Evolutionary conservation across 1,139 yeast genomes (phyloP).

Genomic region (Entelexis sorbosivorans): DNA sequence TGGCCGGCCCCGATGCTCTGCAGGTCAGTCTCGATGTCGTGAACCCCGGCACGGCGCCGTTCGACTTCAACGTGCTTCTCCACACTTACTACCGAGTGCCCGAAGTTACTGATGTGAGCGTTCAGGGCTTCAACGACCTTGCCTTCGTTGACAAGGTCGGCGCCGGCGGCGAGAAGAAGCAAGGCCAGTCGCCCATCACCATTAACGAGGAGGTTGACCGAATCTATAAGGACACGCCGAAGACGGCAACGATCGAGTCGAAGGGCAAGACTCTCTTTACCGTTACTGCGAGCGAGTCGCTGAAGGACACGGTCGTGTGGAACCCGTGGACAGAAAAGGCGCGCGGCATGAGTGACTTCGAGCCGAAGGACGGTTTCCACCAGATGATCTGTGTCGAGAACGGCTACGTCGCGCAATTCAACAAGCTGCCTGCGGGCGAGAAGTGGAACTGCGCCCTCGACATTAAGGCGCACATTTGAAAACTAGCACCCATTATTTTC

Average conservation of each 20-base stretch:
- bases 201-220: conserved; percentile 77
- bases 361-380: conserved; percentile 71
- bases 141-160: conserved; percentile 58
- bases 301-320: conserved; percentile 93
- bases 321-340: conserved; percentile 89
- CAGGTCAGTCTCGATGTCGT: conserved; percentile 62
- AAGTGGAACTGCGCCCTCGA: conserved; percentile 63
- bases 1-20: conserved; percentile 41
- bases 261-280: conserved; percentile 62
- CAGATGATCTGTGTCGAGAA: conserved; percentile 92
- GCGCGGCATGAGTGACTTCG: conserved; percentile 71
- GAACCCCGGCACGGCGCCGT: conserved; percentile 49
- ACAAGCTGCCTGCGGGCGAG: conserved; percentile 51
- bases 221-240: conserved; percentile 51
- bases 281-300: conserved; percentile 39
- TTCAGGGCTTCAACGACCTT: conserved; percentile 65
- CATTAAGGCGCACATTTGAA: conserved; percentile 27
- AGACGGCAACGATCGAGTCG: conserved; percentile 47
- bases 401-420: conserved; percentile 68
- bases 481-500: background rate
- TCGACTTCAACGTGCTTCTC: conserved; percentile 89
- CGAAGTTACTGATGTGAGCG: conserved; percentile 66
- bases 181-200: conserved; percentile 51
- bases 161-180: conserved; percentile 45
- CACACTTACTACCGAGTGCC: conserved; percentile 76